phyloP scores from a whole-genome alignment of 1,284 basidiomycete species.

The Neonothopanus nambi region DNA sequence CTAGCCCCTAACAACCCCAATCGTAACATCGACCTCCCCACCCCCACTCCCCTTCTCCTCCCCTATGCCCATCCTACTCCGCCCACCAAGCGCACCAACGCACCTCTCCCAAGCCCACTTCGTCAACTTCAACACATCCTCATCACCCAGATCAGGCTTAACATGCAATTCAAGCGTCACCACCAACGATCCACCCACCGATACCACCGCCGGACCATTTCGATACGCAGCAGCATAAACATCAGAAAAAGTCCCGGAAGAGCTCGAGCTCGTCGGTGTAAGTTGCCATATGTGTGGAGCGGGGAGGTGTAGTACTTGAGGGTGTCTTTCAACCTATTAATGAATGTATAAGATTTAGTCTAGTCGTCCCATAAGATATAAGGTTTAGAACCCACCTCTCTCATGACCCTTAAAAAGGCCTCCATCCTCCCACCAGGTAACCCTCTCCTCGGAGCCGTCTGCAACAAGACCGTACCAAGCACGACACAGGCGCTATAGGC shows the following conservation, averaged over 20 bases:
- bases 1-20: conserved; percentile 22
- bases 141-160: conserved; percentile 64
- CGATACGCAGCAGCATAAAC: too few relatives aligned
- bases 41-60: conserved; percentile 40
- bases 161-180: conserved; percentile 84
- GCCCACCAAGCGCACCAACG: conserved; percentile 40
- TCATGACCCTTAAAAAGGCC: conserved; percentile 73
- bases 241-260: conserved; percentile 1
- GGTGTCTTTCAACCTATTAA: conserved; percentile 72
- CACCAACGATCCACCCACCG: conserved; percentile 44
- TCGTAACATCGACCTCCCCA: conserved; percentile 44
- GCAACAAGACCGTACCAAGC: conserved; percentile 81
- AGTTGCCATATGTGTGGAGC: conserved; percentile 88
- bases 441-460: conserved; percentile 78
- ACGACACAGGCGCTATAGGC: conserved; percentile 80
- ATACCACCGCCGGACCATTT: too few relatives aligned
- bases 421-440: conserved; percentile 69
- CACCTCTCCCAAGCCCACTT: conserved; percentile 72
- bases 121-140: conserved; percentile 72
- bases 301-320: conserved; percentile 74
- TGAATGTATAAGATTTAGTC: conserved; percentile 2
- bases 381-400: conserved; percentile 55
- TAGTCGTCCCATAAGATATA: too few relatives aligned
- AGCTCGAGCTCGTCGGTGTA: conserved; percentile 43
- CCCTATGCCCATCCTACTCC: conserved; percentile 35